Evolutionary conservation across 2,329 filamentous ascomycete species (phyloP).

Genomic region (Botryotinia convoluta): DNA sequence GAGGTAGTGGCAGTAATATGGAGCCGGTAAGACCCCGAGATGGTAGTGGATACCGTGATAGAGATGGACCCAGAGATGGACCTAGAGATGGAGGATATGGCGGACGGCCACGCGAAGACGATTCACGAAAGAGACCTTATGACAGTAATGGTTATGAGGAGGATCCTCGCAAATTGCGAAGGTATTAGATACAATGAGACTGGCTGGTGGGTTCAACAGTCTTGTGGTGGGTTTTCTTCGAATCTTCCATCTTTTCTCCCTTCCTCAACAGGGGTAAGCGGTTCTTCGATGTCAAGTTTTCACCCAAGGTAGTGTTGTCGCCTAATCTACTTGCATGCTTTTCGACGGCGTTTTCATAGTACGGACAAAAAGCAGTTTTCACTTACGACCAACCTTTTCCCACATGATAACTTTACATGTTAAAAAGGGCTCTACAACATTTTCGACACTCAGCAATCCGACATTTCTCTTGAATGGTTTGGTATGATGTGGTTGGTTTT

Average conservation of each 20-base stretch:
- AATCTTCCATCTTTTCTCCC: constrained; percentile 40
- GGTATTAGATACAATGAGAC: constrained; percentile 52
- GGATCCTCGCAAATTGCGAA: constrained; percentile 65
- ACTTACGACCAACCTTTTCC: constrained; percentile 17
- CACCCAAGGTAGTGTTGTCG: constrained; percentile 37
- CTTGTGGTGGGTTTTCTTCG: constrained; percentile 50
- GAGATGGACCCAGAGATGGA: constrained; percentile 55
- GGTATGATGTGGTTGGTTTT: constrained; percentile 20
- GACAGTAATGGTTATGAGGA: constrained; percentile 76
- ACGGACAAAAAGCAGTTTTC: constrained; percentile 4
- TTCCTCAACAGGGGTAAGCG: constrained; percentile 42
- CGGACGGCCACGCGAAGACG: constrained; percentile 54
- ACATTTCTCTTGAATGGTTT: constrained; percentile 3
- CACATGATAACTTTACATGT: constrained; percentile 29
- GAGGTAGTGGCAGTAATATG: constrained; percentile 67
- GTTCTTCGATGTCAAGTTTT: constrained; percentile 34
- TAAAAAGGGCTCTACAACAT: not conserved
- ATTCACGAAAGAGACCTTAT: constrained; percentile 51
- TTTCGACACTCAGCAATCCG: constrained; percentile 19
- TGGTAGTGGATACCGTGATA: constrained; percentile 50
- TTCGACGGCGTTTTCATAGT: constrained; percentile 18
- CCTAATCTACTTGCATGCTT: constrained; percentile 27
- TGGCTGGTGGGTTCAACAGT: constrained; percentile 32
- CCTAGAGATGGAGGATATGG: constrained; percentile 46
- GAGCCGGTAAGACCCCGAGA: constrained; percentile 74